phyloP scores from a whole-genome alignment of 2,329 filamentous ascomycete genomes.

The Herpotrichia juniperi region DNA sequence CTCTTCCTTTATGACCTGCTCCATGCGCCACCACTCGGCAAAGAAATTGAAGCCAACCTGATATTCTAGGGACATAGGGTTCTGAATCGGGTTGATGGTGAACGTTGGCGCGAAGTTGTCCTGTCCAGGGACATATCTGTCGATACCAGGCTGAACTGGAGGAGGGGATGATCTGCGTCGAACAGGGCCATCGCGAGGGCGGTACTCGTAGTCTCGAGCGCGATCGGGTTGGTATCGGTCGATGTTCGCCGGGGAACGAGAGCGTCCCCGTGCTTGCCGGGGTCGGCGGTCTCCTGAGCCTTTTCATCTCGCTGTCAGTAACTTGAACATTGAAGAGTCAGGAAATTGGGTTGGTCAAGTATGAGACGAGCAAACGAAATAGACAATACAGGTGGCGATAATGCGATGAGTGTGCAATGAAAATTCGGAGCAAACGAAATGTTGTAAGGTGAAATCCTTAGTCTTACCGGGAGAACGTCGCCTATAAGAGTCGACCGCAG shows the following conservation, averaged over 20 bases:
- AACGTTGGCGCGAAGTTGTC: conserved; percentile 59
- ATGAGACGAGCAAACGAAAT: background rate
- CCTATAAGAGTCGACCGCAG: conserved; percentile 51
- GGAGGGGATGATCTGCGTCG: conserved; percentile 66
- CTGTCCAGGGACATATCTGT: conserved; percentile 83
- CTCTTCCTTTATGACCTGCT: conserved; percentile 82
- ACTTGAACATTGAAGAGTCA: background rate
- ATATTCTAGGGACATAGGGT: conserved; percentile 75
- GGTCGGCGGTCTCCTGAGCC: conserved; percentile 37
- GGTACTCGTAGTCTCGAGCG: conserved; percentile 70
- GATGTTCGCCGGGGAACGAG: conserved; percentile 72
- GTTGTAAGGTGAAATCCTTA: conserved; percentile 4
- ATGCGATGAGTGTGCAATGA: background rate
- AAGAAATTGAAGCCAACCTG: conserved; percentile 88
- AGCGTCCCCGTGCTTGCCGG: conserved; percentile 58
- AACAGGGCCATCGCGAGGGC: conserved; percentile 62
- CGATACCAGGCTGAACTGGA: conserved; percentile 72
- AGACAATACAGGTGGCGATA: background rate
- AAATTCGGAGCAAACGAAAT: background rate
- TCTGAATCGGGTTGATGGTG: conserved; percentile 70
- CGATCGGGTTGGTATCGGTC: conserved; percentile 80
- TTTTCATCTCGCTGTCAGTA: conserved; percentile 2
- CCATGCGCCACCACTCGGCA: conserved; percentile 84
- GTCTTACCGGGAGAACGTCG: conserved; percentile 72
- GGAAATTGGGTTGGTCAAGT: background rate